A percentile compares a stretch with the other conserved stretches of the same genome.
Evolutionary conservation across 805 yeast species (phyloP).

Genomic region (Nakazawaea ishiwadae): DNA sequence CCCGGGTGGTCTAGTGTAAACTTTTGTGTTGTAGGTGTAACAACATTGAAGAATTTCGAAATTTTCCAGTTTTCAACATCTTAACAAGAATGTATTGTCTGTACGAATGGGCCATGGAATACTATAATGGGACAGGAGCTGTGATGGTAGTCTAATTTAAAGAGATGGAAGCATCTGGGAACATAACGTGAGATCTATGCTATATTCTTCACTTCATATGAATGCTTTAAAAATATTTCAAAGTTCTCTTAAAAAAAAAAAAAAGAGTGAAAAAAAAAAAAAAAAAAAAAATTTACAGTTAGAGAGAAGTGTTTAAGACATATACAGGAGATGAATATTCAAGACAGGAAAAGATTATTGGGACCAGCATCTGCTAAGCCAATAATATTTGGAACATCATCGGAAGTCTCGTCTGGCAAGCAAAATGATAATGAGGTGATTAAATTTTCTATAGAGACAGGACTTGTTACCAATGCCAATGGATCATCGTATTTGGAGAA

Average conservation of each 20-base stretch:
- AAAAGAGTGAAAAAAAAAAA: neutral
- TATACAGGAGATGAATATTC: conserved; percentile 27
- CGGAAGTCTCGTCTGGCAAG: conserved; percentile 5
- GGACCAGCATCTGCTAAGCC: conserved; percentile 73
- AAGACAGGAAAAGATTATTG: conserved; percentile 79
- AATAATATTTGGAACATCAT: conserved; percentile 31
- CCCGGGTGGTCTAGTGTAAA: too few species aligned
- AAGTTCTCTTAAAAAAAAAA: conserved; percentile 1
- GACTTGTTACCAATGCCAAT: conserved; percentile 63
- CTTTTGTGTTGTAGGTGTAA: too few species aligned
- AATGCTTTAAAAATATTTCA: too few species aligned
- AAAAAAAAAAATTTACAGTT: conserved; percentile 6
- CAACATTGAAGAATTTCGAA: too few species aligned
- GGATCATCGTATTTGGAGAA: conserved; percentile 82
- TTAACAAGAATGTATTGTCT: too few species aligned
- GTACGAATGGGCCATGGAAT: too few species aligned
- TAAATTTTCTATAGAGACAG: conserved; percentile 54
- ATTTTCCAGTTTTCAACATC: too few species aligned
- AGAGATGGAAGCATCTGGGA: too few species aligned
- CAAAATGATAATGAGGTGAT: conserved; percentile 25
- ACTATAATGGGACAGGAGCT: too few species aligned
- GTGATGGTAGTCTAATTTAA: too few species aligned
- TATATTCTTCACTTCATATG: too few species aligned
- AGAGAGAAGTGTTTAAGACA: neutral
- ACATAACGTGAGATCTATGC: too few species aligned